Conservation (phyloP, 1,284 basidiomycete genomes). For the Phlebopus sp. region DNA sequence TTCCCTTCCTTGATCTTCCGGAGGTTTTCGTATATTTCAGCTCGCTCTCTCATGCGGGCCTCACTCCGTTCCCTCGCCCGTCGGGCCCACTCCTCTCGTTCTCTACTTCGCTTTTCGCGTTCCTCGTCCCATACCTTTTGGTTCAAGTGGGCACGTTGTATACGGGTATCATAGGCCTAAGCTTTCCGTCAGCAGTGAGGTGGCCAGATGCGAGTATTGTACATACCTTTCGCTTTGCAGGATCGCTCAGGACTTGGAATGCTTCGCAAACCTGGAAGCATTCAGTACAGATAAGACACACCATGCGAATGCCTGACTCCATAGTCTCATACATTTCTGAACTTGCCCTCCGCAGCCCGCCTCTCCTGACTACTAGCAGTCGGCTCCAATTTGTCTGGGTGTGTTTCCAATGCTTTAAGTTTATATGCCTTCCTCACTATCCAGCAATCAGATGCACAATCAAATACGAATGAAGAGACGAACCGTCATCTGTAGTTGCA, state of each 20-base stretch:
- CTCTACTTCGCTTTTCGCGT: slow-evolving; percentile 47
- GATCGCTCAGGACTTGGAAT: slow-evolving; percentile 45
- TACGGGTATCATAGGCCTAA: slow-evolving; percentile 55
- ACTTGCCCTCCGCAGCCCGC: slow-evolving; percentile 49
- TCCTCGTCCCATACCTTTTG: slow-evolving; percentile 37
- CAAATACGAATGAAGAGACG: slow-evolving; percentile 12
- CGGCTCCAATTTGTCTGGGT: slow-evolving; percentile 62
- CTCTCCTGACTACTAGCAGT: slow-evolving; percentile 45
- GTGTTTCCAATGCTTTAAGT: slow-evolving; percentile 58
- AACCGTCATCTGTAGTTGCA: slow-evolving; percentile 37
- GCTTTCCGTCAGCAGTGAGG: not conserved
- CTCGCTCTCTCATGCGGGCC: slow-evolving; percentile 32
- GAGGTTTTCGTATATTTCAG: slow-evolving; percentile 25
- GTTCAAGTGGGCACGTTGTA: slow-evolving; percentile 31
- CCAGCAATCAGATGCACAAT: slow-evolving; percentile 1
- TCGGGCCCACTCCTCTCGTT: slow-evolving; percentile 60
- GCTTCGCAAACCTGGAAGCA: slow-evolving; percentile 38
- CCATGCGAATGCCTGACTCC: slow-evolving; percentile 24
- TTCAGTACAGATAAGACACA: slow-evolving; percentile 16
- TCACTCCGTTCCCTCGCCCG: slow-evolving; percentile 48
- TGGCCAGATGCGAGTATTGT: too few relatives aligned
- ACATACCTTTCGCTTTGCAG: slow-evolving; percentile 54
- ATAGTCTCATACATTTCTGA: slow-evolving; percentile 38
- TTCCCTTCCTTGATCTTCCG: slow-evolving; percentile 36
- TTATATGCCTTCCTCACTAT: slow-evolving; percentile 64